Evolutionary conservation across 2,329 filamentous ascomycete genomes (phyloP).

Genomic region (Beauveria sp.): DNA sequence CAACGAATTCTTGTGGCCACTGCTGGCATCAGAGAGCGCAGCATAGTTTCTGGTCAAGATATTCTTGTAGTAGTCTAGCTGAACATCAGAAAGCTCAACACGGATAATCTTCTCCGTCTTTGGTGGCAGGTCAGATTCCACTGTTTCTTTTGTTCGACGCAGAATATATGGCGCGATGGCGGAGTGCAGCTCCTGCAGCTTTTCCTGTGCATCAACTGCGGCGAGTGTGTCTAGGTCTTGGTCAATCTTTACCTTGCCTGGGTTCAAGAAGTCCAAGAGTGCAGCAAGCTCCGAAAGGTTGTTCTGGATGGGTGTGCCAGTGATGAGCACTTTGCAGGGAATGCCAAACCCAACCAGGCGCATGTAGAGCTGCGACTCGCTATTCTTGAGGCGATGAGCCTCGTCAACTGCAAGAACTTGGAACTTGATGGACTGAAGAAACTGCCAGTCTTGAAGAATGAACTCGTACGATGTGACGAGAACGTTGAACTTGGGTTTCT

Average conservation of each 20-base stretch:
- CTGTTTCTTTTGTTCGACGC: constrained; percentile 91
- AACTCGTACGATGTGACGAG: constrained; percentile 97
- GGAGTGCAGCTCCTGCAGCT: constrained; percentile 76
- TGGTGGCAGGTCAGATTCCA: constrained; percentile 90
- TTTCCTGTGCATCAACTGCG: constrained; percentile 73
- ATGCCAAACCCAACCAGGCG: constrained; percentile 80
- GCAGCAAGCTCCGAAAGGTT: constrained; percentile 88
- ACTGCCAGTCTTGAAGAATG: constrained; percentile 76
- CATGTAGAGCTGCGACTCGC: constrained; percentile 85
- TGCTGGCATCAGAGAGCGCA: constrained; percentile 81
- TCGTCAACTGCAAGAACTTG: constrained; percentile 95
- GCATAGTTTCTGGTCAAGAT: constrained; percentile 95
- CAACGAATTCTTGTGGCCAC: constrained; percentile 87
- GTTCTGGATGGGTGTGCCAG: constrained; percentile 95
- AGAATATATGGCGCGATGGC: constrained; percentile 92
- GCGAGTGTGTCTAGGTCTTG: constrained; percentile 77
- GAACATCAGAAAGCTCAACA: constrained; percentile 91
- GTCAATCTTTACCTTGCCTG: constrained; percentile 85
- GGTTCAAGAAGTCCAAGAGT: constrained; percentile 92
- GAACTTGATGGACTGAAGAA: constrained; percentile 89
- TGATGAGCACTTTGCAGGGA: constrained; percentile 86
- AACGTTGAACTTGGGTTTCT: constrained; percentile 94
- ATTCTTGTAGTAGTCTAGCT: constrained; percentile 98
- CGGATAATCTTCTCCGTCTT: constrained; percentile 99
- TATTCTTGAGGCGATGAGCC: constrained; percentile 92